These are phyloP conservation scores for Irpex rosettiformis DNA, from an alignment of 1,284 basidiomycete species.

Conservation along the genomic window DNA sequence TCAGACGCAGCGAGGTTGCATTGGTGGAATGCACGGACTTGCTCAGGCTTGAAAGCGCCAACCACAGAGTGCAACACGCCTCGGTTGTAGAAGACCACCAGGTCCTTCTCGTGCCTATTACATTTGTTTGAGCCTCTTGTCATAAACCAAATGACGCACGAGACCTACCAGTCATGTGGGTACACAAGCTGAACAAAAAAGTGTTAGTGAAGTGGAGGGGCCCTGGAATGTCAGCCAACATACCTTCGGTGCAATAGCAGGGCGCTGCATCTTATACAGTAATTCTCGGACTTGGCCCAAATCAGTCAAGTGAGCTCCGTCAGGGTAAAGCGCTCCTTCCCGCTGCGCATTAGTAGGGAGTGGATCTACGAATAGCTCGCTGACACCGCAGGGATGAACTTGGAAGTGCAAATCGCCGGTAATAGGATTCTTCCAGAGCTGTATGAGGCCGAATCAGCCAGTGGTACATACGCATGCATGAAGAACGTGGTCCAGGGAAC, in stretches of 20 bases:
- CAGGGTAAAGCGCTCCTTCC: constrained; percentile 65
- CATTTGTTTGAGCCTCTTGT: neutral
- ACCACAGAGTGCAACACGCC: constrained; percentile 78
- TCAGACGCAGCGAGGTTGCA: constrained; percentile 79
- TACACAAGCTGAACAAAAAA: constrained; percentile 45
- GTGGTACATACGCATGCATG: neutral
- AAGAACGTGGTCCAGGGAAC: constrained; percentile 24
- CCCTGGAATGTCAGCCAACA: constrained; percentile 14
- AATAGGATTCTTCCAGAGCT: constrained; percentile 85
- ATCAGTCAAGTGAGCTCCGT: constrained; percentile 70
- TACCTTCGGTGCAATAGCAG: constrained; percentile 70
- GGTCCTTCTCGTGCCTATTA: constrained; percentile 53
- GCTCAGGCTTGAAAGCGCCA: constrained; percentile 66
- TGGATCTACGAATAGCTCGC: constrained; percentile 57
- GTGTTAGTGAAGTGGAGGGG: neutral
- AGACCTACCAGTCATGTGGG: constrained; percentile 57
- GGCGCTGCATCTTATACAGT: constrained; percentile 77
- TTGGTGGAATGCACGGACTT: constrained; percentile 78
- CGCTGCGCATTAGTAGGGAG: constrained; percentile 50
- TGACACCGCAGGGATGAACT: constrained; percentile 66
- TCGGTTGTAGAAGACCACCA: constrained; percentile 73
- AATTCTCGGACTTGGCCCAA: constrained; percentile 68
- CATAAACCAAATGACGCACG: neutral
- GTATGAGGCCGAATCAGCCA: neutral
- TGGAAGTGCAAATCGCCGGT: constrained; percentile 77